Conservation (phyloP, 2,329 filamentous ascomycete genomes). For the Chaetomium sp. region DNA sequence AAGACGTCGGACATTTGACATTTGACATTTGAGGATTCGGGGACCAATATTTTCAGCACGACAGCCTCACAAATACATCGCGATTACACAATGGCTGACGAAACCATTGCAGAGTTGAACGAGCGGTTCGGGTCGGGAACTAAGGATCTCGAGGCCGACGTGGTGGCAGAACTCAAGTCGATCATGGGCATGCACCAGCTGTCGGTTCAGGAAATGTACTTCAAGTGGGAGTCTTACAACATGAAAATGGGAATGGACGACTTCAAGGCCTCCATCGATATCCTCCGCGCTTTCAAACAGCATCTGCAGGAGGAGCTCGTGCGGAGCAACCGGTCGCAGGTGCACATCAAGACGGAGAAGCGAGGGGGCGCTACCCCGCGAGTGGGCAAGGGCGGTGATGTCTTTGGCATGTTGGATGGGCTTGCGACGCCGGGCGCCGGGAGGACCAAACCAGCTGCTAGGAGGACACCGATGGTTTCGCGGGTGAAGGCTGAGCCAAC, state of each 20-base stretch:
- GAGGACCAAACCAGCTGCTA: slow-evolving; percentile 45
- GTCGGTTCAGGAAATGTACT: slow-evolving; percentile 83
- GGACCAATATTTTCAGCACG: neutral
- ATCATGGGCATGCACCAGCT: slow-evolving; percentile 84
- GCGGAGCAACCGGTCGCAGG: slow-evolving; percentile 65
- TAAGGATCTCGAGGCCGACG: slow-evolving; percentile 70
- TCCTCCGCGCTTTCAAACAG: slow-evolving; percentile 78
- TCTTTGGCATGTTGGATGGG: slow-evolving; percentile 82
- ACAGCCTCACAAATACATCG: neutral
- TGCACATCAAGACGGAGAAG: slow-evolving; percentile 64
- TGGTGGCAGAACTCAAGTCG: slow-evolving; percentile 78
- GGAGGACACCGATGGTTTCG: slow-evolving; percentile 51
- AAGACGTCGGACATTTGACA: neutral
- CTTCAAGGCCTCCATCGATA: slow-evolving; percentile 69
- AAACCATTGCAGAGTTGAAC: slow-evolving; percentile 46
- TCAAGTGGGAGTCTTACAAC: slow-evolving; percentile 98
- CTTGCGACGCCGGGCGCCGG: slow-evolving; percentile 60
- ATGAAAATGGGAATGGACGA: slow-evolving; percentile 89
- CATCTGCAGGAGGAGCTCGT: slow-evolving; percentile 84
- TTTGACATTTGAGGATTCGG: neutral
- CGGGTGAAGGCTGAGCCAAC: slow-evolving; percentile 49
- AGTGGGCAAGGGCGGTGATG: slow-evolving; percentile 66
- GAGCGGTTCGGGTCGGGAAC: slow-evolving; percentile 57
- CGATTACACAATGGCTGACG: slow-evolving; percentile 43
- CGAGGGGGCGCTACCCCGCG: slow-evolving; percentile 65